Evolutionary conservation across 108 stramenopile genomes (phyloP).

Genomic region (Cyclotella choctawhatcheeana): DNA sequence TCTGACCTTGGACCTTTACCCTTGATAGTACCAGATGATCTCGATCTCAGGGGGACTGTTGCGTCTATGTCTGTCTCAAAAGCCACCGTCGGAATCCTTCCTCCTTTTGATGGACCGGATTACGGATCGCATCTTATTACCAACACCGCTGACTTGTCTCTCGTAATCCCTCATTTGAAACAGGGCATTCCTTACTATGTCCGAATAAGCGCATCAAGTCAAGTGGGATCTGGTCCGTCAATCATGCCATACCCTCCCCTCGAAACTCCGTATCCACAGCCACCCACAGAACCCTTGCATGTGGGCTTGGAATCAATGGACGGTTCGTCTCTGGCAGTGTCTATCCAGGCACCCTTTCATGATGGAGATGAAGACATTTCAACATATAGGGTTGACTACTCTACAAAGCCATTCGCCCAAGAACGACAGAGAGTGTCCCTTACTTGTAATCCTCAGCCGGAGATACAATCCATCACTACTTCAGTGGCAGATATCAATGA

Average conservation of each 20-base stretch:
- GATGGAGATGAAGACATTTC: slow-evolving; percentile 66
- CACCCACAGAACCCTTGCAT: slow-evolving; percentile 60
- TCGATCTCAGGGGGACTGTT: slow-evolving; percentile 70
- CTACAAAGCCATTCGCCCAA: slow-evolving; percentile 58
- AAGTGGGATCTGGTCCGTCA: slow-evolving; percentile 62
- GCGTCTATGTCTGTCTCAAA: slow-evolving; percentile 55
- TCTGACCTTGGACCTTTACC: slow-evolving; percentile 68
- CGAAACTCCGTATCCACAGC: slow-evolving; percentile 65
- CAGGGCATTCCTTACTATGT: slow-evolving; percentile 80
- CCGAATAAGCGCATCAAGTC: slow-evolving; percentile 71
- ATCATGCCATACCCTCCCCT: slow-evolving; percentile 63
- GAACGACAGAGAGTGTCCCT: slow-evolving; percentile 60
- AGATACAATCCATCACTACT: slow-evolving; percentile 58
- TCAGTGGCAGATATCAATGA: slow-evolving; percentile 54
- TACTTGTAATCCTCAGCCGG: slow-evolving; percentile 43
- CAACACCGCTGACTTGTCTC: slow-evolving; percentile 17
- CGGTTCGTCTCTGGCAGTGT: slow-evolving; percentile 54
- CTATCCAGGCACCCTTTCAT: slow-evolving; percentile 57
- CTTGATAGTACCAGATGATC: slow-evolving; percentile 58
- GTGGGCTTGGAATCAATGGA: slow-evolving; percentile 60
- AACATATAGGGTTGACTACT: slow-evolving; percentile 77
- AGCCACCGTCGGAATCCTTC: slow-evolving; percentile 29
- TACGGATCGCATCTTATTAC: slow-evolving; percentile 62
- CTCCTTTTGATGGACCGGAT: slow-evolving; percentile 56
- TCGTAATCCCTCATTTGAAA: slow-evolving; percentile 51